Base-by-base conservation (phyloP, 192 early-diverging fungal species). In the Thamnidium elegans region DNA sequence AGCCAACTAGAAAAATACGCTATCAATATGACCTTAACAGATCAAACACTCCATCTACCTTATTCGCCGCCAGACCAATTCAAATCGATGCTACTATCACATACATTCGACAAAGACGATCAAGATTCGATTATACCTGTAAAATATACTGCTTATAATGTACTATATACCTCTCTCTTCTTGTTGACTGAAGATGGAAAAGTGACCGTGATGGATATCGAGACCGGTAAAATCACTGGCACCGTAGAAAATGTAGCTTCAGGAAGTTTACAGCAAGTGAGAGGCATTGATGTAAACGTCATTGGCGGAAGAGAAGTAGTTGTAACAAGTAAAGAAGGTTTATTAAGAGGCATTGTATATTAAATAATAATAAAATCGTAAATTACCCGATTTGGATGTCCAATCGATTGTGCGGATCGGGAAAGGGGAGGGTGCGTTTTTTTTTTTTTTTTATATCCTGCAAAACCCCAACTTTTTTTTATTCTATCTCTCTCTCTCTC, bases 121-220 rank as follows among this genome's bases (percentile, higher is more conserved):
- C n/a, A 56, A 3, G 55, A 56, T 17, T 31, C 39, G 7, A 39
- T 45, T 59, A 60, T 67, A 19, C 44, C 66, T 9, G 67, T 74
- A 39, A 74, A 74, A 17, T 74, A 74, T 54, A 65, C 72, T 0
- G 72, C 72, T 10, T 74, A 74, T 23, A 74, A 74, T 44, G 72
- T 74, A 19, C 45, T 74, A 11, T 60, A 63, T 21, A 69, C 58
- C 3, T 58, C 55, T 14, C 44, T 74, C 11, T 74, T 74, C 48
- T 36, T 74, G 14, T 50, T 74, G 3, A 74, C 72, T 8, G 72
- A 74, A 42, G 66, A 68, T 32, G 72, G 72, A 32, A 62, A 69
- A 31, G 56, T 74, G 7, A 74, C 72, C 6, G 51, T 74, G 0
- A 42, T 74, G 43, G 67, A 74, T 43, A 68, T 74, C 4, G 72